phyloP scores from a whole-genome alignment of 192 early-diverging fungal genomes.

The Linnemannia hyalina region DNA sequence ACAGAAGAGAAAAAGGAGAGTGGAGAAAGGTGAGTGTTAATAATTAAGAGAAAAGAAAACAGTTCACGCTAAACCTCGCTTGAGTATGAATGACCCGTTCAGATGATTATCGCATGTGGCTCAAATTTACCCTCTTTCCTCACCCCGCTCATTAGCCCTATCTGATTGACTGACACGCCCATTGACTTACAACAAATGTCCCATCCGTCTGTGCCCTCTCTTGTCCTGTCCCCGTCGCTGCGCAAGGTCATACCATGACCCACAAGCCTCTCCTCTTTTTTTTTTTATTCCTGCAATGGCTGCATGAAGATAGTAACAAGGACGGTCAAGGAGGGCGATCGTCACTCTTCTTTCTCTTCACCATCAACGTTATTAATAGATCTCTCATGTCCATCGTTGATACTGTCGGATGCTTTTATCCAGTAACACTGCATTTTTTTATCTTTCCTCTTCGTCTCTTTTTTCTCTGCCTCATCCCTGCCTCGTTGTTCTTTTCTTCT shows the following conservation, averaged over 20 bases:
- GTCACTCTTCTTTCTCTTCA: background rate
- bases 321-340: background rate
- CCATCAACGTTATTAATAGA: background rate
- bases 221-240: background rate
- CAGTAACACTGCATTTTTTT: background rate
- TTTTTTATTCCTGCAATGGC: background rate
- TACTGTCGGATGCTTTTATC: background rate
- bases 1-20: background rate
- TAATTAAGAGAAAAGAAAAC: background rate
- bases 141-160: background rate
- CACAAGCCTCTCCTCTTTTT: background rate
- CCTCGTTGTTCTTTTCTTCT: background rate
- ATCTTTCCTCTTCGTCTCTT: background rate
- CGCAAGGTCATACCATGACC: background rate
- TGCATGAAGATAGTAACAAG: background rate
- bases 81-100: background rate
- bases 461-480: background rate
- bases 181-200: background rate
- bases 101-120: slow-evolving; percentile 1
- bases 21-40: background rate
- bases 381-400: background rate
- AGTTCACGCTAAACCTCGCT: background rate
- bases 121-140: background rate
- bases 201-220: background rate
- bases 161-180: background rate